phyloP scores from a whole-genome alignment of 2,329 filamentous ascomycete genomes.

The Sporothrix mexicana region DNA sequence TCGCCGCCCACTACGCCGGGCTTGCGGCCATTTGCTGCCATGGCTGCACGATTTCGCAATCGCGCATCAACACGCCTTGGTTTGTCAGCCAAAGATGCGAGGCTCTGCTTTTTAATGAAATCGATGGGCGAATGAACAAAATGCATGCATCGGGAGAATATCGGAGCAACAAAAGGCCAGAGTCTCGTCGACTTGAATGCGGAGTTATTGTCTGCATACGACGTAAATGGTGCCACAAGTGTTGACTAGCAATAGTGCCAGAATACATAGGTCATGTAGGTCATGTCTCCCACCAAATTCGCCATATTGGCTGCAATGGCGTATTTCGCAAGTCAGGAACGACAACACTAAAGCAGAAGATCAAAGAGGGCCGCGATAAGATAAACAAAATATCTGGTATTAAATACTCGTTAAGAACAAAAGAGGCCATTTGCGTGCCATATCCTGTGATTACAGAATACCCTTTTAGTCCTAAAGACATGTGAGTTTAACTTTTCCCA shows the following conservation, averaged over 20 bases:
- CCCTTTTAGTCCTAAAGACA: no score
- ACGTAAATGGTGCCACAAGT: background rate
- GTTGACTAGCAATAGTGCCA: no score
- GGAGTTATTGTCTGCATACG: background rate
- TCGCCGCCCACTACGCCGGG: no score
- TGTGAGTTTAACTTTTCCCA: no score
- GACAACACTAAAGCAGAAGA: background rate
- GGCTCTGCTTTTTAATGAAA: background rate
- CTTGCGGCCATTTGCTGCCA: background rate
- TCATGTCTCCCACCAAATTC: background rate
- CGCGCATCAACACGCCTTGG: background rate
- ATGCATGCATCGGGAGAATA: constrained; percentile 1
- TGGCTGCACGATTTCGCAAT: constrained; percentile 3
- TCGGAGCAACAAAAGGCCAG: background rate
- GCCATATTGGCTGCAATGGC: constrained; percentile 25
- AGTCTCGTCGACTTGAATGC: background rate
- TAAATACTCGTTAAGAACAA: no score
- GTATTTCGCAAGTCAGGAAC: constrained; percentile 1
- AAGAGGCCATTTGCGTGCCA: background rate
- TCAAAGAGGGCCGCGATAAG: background rate
- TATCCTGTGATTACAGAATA: background rate
- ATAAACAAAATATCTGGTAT: background rate
- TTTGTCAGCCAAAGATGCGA: constrained; percentile 12
- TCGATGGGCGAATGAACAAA: background rate
- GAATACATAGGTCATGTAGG: background rate